phyloP scores from a whole-genome alignment of 2,329 filamentous ascomycete species.

The Microcera coccophila region DNA sequence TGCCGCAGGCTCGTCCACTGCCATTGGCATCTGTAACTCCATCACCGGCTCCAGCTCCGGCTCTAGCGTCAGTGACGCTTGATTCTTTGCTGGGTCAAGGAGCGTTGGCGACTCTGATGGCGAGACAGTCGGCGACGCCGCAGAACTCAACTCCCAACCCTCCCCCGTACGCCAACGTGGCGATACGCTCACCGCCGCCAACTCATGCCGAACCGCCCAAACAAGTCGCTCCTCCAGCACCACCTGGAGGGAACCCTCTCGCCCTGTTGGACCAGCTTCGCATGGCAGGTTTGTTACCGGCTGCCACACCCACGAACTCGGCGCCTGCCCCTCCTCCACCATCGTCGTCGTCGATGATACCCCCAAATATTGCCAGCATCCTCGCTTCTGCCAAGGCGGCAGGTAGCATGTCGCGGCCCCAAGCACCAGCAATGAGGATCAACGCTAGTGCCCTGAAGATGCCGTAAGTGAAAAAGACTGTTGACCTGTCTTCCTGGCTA shows the following conservation, averaged over 20 bases:
- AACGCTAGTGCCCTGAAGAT: slow-evolving; percentile 65
- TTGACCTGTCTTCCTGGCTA: slow-evolving; percentile 3
- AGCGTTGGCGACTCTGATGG: slow-evolving; percentile 56
- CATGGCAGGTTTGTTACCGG: slow-evolving; percentile 60
- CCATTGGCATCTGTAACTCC: slow-evolving; percentile 34
- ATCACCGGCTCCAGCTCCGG: slow-evolving; percentile 27
- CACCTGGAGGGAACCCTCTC: slow-evolving; percentile 46
- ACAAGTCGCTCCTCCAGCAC: slow-evolving; percentile 29
- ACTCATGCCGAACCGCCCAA: slow-evolving; percentile 36
- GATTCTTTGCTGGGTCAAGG: slow-evolving; percentile 58
- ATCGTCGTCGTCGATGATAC: slow-evolving; percentile 30
- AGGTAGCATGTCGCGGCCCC: slow-evolving; percentile 21
- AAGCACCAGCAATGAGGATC: slow-evolving; percentile 52
- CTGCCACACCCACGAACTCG: slow-evolving; percentile 30
- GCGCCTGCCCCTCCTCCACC: slow-evolving; percentile 29
- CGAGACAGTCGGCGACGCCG: slow-evolving; percentile 49
- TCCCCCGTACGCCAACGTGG: slow-evolving; percentile 34
- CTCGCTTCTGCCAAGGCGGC: slow-evolving; percentile 32
- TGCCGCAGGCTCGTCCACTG: slow-evolving; percentile 29
- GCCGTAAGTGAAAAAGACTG: slow-evolving; percentile 51
- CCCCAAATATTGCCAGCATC: slow-evolving; percentile 36
- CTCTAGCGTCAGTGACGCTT: slow-evolving; percentile 49
- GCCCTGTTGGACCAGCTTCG: slow-evolving; percentile 65
- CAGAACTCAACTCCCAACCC: slow-evolving; percentile 46
- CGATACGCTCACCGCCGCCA: slow-evolving; percentile 50